phyloP scores from a whole-genome alignment of 1,284 basidiomycete species.

The Boletellus deceptivus region DNA sequence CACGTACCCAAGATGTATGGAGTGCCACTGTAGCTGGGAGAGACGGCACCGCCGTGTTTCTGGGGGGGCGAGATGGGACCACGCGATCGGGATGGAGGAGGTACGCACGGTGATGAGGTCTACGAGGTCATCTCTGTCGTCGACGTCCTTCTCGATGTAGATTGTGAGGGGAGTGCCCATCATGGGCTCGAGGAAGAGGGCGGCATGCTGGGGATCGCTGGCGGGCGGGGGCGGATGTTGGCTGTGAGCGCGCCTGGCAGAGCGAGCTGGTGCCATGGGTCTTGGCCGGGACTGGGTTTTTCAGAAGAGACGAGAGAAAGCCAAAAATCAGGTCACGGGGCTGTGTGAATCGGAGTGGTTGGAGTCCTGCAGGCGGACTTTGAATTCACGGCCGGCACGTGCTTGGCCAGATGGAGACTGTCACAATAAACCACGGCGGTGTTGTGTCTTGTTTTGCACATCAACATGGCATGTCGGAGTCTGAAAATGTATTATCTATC shows the following conservation, averaged over 20 bases:
- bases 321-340: conserved; percentile 18
- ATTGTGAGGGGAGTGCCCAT: conserved; percentile 69
- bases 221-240: conserved; percentile 18
- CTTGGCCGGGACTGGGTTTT: conserved; percentile 43
- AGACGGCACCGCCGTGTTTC: conserved; percentile 73
- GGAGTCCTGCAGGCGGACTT: conserved; percentile 37
- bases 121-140: conserved; percentile 59
- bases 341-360: conserved; percentile 30
- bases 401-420: neutral
- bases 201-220: conserved; percentile 33
- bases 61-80: conserved; percentile 29
- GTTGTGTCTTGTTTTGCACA: conserved; percentile 30
- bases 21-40: conserved; percentile 70
- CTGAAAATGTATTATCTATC: conserved; percentile 33
- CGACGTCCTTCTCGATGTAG: conserved; percentile 77
- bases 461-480: conserved; percentile 33
- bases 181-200: conserved; percentile 75
- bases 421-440: conserved; percentile 2
- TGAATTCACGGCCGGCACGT: conserved; percentile 16
- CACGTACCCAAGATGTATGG: conserved; percentile 72
- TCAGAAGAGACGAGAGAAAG: conserved; percentile 28
- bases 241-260: conserved; percentile 47
- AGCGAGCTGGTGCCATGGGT: conserved; percentile 77
- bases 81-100: neutral
- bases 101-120: conserved; percentile 59